Evolutionary conservation across 192 early-diverging fungal genomes (phyloP).

Genomic region (Allomyces javanicus): DNA sequence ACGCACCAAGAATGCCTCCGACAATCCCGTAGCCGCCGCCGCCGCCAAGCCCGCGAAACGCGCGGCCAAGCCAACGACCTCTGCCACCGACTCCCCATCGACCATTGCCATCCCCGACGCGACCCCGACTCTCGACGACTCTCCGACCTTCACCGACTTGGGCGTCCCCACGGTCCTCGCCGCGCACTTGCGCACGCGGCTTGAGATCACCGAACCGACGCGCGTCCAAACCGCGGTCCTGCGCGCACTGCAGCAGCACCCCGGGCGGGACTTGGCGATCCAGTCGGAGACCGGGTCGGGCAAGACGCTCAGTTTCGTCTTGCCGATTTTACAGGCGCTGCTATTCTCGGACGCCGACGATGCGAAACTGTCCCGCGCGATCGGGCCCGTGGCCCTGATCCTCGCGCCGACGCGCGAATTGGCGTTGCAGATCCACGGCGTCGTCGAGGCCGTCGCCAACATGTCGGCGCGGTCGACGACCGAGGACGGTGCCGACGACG

Average conservation of each 20-base stretch:
- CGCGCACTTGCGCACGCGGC: not conserved
- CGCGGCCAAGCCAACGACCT: not conserved
- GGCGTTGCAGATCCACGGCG: slow-evolving; percentile 44
- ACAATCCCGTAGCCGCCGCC: not conserved
- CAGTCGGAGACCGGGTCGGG: slow-evolving; percentile 72
- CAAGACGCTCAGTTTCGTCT: slow-evolving; percentile 85
- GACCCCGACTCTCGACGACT: not conserved
- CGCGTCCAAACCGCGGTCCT: not conserved
- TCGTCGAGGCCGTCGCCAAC: slow-evolving; percentile 5
- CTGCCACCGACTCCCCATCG: not conserved
- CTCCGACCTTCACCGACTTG: not conserved
- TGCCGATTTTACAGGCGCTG: slow-evolving; percentile 25
- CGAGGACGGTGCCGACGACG: not conserved
- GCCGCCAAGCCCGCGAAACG: not conserved
- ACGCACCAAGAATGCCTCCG: not conserved
- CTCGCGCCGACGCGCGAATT: slow-evolving; percentile 63
- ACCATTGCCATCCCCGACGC: too few species aligned
- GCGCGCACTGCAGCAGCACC: slow-evolving; percentile 17
- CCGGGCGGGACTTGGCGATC: slow-evolving; percentile 82
- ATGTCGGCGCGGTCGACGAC: not conserved
- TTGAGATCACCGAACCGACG: not conserved
- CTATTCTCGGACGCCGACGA: not conserved
- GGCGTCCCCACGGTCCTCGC: not conserved
- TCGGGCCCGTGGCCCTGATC: slow-evolving; percentile 35
- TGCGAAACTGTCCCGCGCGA: not conserved